Percentiles rank a stretch among this genome's conserved stretches.
These are phyloP conservation scores for Cystofilobasidium ferigula DNA, from an alignment of 768 basidiomycete species.

Conservation along the genomic window DNA sequence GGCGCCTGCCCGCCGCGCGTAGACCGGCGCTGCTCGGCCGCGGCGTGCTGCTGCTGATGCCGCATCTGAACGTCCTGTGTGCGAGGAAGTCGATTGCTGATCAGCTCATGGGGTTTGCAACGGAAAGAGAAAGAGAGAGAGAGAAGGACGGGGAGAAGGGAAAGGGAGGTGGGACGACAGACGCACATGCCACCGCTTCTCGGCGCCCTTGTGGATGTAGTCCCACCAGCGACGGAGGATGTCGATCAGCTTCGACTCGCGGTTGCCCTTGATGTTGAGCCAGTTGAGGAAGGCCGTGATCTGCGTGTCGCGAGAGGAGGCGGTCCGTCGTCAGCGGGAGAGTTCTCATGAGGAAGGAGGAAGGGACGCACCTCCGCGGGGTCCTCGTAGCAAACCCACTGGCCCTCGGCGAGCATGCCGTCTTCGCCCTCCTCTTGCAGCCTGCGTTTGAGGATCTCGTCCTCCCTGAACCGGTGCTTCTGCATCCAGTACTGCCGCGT, in stretches of 20 bases:
- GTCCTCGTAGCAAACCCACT: constrained; percentile 87
- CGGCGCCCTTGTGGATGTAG: constrained; percentile 67
- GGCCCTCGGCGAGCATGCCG: constrained; percentile 57
- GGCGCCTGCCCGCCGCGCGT: not conserved
- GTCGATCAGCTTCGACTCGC: constrained; percentile 71
- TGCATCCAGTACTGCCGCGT: constrained; percentile 56
- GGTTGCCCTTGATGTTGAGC: constrained; percentile 82
- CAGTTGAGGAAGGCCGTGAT: constrained; percentile 71
- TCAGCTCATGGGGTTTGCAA: no score
- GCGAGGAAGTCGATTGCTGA: no score
- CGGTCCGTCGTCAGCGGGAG: no score
- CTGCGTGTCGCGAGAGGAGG: constrained; percentile 46
- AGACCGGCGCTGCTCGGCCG: constrained; percentile 2
- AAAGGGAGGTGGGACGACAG: not conserved
- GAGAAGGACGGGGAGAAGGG: no score
- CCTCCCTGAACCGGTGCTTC: constrained; percentile 45
- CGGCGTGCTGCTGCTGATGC: not conserved
- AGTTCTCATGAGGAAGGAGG: not conserved
- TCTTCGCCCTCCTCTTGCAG: constrained; percentile 69
- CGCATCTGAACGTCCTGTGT: not conserved
- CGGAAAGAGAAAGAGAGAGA: not conserved
- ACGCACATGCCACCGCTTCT: constrained; percentile 62
- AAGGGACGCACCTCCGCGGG: constrained; percentile 71
- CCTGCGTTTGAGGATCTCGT: constrained; percentile 51
- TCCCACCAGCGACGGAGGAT: constrained; percentile 70